Conservation (phyloP, 2,329 filamentous ascomycete species). For the Fusarium sp. region DNA sequence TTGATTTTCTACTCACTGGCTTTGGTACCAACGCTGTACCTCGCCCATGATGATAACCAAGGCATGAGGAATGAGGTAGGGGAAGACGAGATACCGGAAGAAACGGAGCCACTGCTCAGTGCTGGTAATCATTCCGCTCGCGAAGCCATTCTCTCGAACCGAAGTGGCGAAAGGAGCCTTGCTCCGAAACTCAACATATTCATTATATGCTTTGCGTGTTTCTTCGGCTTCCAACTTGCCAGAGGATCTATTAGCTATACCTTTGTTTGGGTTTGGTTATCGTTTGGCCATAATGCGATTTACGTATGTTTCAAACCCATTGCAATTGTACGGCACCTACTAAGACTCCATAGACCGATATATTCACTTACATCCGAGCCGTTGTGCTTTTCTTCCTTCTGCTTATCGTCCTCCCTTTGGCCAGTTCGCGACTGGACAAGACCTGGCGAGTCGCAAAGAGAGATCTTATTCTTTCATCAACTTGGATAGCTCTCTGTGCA, state of each 20-base stretch:
- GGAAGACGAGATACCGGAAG: background rate
- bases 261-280: background rate
- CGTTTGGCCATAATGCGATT: background rate
- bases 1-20: background rate
- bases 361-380: conserved; percentile 5
- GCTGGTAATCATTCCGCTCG: too few species aligned
- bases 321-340: rapidly evolving
- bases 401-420: background rate
- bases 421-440: background rate
- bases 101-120: background rate
- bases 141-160: background rate
- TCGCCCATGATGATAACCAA: background rate
- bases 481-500: background rate
- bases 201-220: background rate
- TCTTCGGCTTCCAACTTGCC: conserved; percentile 1
- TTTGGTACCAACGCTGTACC: background rate
- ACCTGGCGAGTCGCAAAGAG: background rate
- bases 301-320: background rate
- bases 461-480: background rate
- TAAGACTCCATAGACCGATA: background rate
- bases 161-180: background rate
- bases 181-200: background rate
- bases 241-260: background rate
- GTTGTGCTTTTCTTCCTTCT: background rate
- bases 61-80: too few species aligned